phyloP scores from a whole-genome alignment of 768 basidiomycete species.

The Kwoniella europaea region DNA sequence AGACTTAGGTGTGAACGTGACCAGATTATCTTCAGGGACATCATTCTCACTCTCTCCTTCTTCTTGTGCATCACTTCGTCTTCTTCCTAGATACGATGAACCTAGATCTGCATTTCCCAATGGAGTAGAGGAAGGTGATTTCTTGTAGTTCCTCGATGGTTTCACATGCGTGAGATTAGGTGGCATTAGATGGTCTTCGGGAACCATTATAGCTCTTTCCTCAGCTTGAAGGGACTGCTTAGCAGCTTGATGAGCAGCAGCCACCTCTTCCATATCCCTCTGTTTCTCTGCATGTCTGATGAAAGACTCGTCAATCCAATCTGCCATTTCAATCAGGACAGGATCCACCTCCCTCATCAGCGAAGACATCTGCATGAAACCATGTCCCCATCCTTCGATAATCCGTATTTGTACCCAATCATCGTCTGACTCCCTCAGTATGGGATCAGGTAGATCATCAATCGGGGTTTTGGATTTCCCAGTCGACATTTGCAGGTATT shows the following conservation, averaged over 20 bases:
- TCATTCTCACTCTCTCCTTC: slow-evolving; percentile 58
- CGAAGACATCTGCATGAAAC: slow-evolving; percentile 91
- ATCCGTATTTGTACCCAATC: slow-evolving; percentile 90
- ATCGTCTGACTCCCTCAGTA: slow-evolving; percentile 69
- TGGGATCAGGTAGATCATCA: slow-evolving; percentile 44
- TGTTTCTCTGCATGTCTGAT: slow-evolving; percentile 38
- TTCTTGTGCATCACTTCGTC: slow-evolving; percentile 47
- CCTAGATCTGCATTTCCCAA: slow-evolving; percentile 49
- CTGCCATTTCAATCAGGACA: slow-evolving; percentile 79
- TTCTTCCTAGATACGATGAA: slow-evolving; percentile 9
- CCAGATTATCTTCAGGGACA: slow-evolving; percentile 65
- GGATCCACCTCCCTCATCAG: slow-evolving; percentile 79
- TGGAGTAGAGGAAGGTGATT: slow-evolving; percentile 36
- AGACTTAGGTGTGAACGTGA: slow-evolving; percentile 73
- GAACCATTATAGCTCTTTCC: slow-evolving; percentile 34
- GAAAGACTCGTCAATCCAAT: slow-evolving; percentile 89
- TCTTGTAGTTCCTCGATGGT: slow-evolving; percentile 44
- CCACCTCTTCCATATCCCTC: slow-evolving; percentile 42
- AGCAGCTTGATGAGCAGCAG: slow-evolving; percentile 46
- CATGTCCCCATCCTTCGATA: slow-evolving; percentile 96
- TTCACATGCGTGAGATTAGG: slow-evolving; percentile 47
- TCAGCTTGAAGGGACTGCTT: slow-evolving; percentile 34
- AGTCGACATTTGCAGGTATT: slow-evolving; percentile 68
- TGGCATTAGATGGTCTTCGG: slow-evolving; percentile 30
- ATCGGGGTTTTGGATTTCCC: slow-evolving; percentile 7